Evolutionary conservation across 139 green algal species (phyloP), one percentile per base, ranked within the genome.

Genomic region (Coelastrella sp.): DNA sequence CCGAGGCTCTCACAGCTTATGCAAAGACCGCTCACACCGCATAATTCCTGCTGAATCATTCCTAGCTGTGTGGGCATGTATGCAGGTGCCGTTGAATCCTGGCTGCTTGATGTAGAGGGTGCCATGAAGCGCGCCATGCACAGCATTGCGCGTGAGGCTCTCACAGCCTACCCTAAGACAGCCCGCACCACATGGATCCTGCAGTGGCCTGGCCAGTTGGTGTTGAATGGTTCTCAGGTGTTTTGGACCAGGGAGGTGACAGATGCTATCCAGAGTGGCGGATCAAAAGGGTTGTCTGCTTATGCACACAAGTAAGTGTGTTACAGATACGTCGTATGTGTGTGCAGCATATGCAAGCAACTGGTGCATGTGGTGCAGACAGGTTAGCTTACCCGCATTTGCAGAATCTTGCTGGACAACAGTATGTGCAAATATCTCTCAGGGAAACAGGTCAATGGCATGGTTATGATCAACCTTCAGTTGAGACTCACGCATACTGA

Each of bases 221-320:
- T 97, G 78, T 93, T 97, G 22, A 96, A 95, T 83, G 95, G 93
- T 89, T 95, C 92, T n/a, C 95, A 97, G 92, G 94, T 97, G 54
- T 96, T 95, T 92, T 98, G 95, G 96, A 97, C 96, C 5, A 88
- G 92, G 5, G 95, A 97, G 81, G 96, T 97, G 61, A 94, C 89
- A 11, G 93, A 96, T 22, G 95, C 96, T 22, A 97, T 98, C 78
- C 84, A 90, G 11, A 90, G 84, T 3, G 93, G 92, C n/a, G 96
- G 96, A 60, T 74, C 91, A 73, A 90, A 91, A 64, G 96, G 96
- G 14, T 91, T 98, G 57, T 78, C 90, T 14, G 65, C 90, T 4
- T 97, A 97, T 87, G 93, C 89, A 0, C 92, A 94, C 7, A 92
- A 95, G 88, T 97, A 64, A 8, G 82, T 68, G n/a, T n/a, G n/a